These are phyloP conservation scores for Priceomyces carsonii DNA, from an alignment of 805 yeast genomes.

Conservation along the genomic window DNA sequence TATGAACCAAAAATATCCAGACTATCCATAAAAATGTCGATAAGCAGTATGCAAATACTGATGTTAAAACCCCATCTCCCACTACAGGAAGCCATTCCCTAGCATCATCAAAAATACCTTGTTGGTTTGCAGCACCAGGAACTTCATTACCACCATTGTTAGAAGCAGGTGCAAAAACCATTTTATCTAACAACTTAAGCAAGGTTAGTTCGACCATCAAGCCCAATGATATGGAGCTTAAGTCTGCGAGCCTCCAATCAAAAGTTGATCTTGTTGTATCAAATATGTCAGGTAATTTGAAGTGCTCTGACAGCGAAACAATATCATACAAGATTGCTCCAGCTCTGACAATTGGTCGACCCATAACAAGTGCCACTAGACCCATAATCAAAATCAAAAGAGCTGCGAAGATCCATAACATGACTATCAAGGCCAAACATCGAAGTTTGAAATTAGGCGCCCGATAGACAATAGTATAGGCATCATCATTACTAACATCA, in stretches of 20 bases:
- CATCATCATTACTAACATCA: conserved; percentile 34
- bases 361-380: conserved; percentile 26
- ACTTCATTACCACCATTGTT: conserved; percentile 15
- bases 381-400: conserved; percentile 23
- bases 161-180: neutral
- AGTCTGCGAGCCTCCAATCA: conserved; percentile 23
- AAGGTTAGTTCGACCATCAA: conserved; percentile 12
- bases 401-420: conserved; percentile 50
- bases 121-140: conserved; percentile 7
- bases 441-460: conserved; percentile 77
- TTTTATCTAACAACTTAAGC: conserved; percentile 11
- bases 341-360: conserved; percentile 22
- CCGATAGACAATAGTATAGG: conserved; percentile 76
- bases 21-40: conserved; percentile 14
- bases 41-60: conserved; percentile 3
- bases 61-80: conserved; percentile 2
- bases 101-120: conserved; percentile 5
- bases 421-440: conserved; percentile 46
- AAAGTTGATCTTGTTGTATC: conserved; percentile 3
- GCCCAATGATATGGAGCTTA: conserved; percentile 20
- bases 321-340: conserved; percentile 5
- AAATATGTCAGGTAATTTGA: neutral
- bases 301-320: neutral
- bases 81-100: conserved; percentile 5
- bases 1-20: conserved; percentile 22